Percentiles rank a stretch among this genome's conserved stretches.
These are phyloP conservation scores for Fusarium staphyleae DNA, from an alignment of 2,329 filamentous ascomycete genomes.

Conservation along the genomic window DNA sequence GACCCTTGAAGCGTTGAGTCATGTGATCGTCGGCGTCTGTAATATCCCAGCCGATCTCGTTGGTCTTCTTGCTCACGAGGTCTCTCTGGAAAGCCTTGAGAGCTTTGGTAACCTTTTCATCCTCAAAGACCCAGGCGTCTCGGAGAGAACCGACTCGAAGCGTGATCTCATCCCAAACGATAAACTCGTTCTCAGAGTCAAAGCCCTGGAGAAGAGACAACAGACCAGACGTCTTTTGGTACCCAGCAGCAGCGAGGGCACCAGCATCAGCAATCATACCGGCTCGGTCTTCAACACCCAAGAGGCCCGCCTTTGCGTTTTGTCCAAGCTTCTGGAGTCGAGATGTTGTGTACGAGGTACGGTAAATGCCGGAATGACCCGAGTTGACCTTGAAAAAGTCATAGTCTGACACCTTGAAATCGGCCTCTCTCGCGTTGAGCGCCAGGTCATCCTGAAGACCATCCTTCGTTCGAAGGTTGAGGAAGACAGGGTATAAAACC, in stretches of 20 bases:
- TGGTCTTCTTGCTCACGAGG: slow-evolving; percentile 79
- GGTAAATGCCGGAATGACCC: slow-evolving; percentile 91
- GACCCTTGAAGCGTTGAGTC: slow-evolving; percentile 90
- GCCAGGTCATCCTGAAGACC: slow-evolving; percentile 81
- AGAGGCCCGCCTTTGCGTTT: slow-evolving; percentile 73
- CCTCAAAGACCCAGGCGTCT: slow-evolving; percentile 82
- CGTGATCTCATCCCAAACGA: slow-evolving; percentile 94
- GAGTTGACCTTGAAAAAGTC: slow-evolving; percentile 98
- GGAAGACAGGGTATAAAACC: slow-evolving; percentile 87
- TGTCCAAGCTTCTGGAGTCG: slow-evolving; percentile 86
- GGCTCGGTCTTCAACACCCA: slow-evolving; percentile 88
- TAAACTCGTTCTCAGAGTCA: slow-evolving; percentile 82
- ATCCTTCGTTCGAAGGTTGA: slow-evolving; percentile 84
- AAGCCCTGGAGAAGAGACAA: slow-evolving; percentile 87
- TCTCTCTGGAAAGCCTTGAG: slow-evolving; percentile 84
- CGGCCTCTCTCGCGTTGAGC: slow-evolving; percentile 66
- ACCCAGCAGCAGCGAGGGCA: slow-evolving; percentile 86
- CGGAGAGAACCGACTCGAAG: slow-evolving; percentile 80
- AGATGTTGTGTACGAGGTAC: slow-evolving; percentile 85
- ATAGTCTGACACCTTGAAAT: slow-evolving; percentile 77
- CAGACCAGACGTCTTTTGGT: slow-evolving; percentile 91
- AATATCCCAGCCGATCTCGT: slow-evolving; percentile 89
- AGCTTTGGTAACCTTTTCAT: slow-evolving; percentile 73
- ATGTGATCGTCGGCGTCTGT: slow-evolving; percentile 85
- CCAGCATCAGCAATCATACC: slow-evolving; percentile 96